Conservation (phyloP, 345 rosid genomes). For the Brassica nigra region DNA sequence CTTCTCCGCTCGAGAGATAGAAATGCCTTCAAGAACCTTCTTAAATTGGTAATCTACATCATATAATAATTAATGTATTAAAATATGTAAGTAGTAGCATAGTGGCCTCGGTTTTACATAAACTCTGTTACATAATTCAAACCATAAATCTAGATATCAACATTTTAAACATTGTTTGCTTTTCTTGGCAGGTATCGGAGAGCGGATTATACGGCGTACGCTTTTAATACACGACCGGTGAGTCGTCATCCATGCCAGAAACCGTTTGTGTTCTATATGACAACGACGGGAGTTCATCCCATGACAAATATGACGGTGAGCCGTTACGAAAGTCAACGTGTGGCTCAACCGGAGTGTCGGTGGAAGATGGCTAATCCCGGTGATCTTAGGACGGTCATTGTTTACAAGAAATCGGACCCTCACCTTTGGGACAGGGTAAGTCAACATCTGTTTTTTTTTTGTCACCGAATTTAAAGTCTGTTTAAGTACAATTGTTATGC, state of each 20-base stretch:
- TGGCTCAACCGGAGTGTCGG: conserved; percentile 65
- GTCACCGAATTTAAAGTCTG: background rate
- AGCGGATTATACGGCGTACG: conserved; percentile 90
- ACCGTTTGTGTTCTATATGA: conserved; percentile 83
- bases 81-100: conserved; percentile 2
- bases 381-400: conserved; percentile 48
- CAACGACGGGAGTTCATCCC: conserved; percentile 51
- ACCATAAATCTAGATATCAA: conserved; percentile 4
- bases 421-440: conserved; percentile 83
- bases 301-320: conserved; percentile 60
- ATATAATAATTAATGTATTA: conserved; percentile 20
- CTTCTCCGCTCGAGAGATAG: conserved; percentile 87
- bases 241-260: conserved; percentile 92
- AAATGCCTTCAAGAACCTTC: conserved; percentile 97
- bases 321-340: conserved; percentile 56
- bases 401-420: conserved; percentile 76
- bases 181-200: conserved; percentile 42
- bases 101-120: background rate
- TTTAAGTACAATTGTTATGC: background rate
- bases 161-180: background rate
- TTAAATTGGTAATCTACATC: conserved; percentile 71
- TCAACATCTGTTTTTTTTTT: background rate
- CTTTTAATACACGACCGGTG: conserved; percentile 94
- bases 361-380: conserved; percentile 92
- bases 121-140: background rate